These are phyloP conservation scores for Talaromyces sp. DNA, from an alignment of 2,329 filamentous ascomycete species.

Conservation along the genomic window DNA sequence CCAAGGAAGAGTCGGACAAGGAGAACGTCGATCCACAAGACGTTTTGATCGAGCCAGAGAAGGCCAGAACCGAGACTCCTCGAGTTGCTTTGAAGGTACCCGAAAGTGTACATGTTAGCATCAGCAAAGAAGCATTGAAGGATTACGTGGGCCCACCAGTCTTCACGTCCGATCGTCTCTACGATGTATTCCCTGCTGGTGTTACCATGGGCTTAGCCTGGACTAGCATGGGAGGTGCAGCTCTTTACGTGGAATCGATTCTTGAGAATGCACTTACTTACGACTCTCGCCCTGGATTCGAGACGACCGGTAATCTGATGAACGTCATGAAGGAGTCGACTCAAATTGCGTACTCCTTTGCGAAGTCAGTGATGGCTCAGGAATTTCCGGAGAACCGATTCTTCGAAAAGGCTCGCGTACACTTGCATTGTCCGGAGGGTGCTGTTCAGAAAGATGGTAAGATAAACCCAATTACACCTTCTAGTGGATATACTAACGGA, in stretches of 20 bases:
- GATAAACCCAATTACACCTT: conserved; percentile 12
- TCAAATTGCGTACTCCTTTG: conserved; percentile 90
- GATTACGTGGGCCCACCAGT: conserved; percentile 96
- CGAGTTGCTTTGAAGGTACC: conserved; percentile 78
- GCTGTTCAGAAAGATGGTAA: conserved; percentile 86
- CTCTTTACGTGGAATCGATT: conserved; percentile 96
- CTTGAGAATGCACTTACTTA: conserved; percentile 76
- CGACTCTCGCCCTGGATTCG: conserved; percentile 71
- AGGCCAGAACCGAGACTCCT: conserved; percentile 54
- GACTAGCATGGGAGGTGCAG: conserved; percentile 95
- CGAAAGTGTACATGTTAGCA: conserved; percentile 78
- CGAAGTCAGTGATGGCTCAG: conserved; percentile 81
- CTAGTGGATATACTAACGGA: not conserved
- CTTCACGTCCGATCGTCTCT: conserved; percentile 92
- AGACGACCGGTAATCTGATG: conserved; percentile 93
- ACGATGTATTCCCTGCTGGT: conserved; percentile 87
- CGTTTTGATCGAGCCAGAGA: conserved; percentile 47
- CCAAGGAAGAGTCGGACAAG: conserved; percentile 60
- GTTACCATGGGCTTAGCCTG: conserved; percentile 97
- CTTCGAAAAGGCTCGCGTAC: conserved; percentile 92
- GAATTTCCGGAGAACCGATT: conserved; percentile 88
- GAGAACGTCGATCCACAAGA: conserved; percentile 63
- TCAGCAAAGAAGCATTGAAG: conserved; percentile 84
- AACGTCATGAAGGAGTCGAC: conserved; percentile 98
- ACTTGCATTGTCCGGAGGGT: conserved; percentile 94